A percentile compares a stretch with the other conserved stretches of the same genome.
These are phyloP conservation scores for Calonectria hawksworthii DNA, from an alignment of 2,329 filamentous ascomycete species.

Conservation along the genomic window DNA sequence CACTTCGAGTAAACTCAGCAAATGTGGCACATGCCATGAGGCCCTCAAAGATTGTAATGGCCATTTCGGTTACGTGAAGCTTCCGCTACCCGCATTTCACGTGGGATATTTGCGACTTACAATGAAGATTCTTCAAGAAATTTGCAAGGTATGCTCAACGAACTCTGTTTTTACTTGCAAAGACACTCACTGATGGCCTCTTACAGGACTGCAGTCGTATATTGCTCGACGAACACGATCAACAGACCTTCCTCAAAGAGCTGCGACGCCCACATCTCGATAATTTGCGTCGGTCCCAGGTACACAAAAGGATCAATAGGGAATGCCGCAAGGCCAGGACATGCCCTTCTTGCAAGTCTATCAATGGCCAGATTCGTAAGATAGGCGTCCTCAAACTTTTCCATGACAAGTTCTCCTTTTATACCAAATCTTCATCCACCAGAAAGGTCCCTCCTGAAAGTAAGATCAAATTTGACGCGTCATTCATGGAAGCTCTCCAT, in stretches of 20 bases:
- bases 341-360: constrained; percentile 83
- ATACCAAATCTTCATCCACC: constrained; percentile 87
- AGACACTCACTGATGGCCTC: constrained; percentile 3
- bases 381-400: constrained; percentile 92
- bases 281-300: constrained; percentile 83
- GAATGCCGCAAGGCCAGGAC: constrained; percentile 89
- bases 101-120: constrained; percentile 96
- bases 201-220: constrained; percentile 82
- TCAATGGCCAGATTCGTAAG: constrained; percentile 95
- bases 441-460: constrained; percentile 86
- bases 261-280: constrained; percentile 87
- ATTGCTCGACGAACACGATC: constrained; percentile 84
- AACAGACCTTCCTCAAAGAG: constrained; percentile 81
- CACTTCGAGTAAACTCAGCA: constrained; percentile 85
- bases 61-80: constrained; percentile 93
- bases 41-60: constrained; percentile 88
- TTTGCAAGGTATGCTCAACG: constrained; percentile 78
- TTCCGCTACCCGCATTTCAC: constrained; percentile 94
- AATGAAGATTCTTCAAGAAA: constrained; percentile 91
- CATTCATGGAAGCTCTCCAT: constrained; percentile 84
- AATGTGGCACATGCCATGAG: constrained; percentile 87
- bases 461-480: constrained; percentile 88
- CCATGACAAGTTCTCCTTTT: constrained; percentile 92
- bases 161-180: neutral
- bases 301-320: constrained; percentile 89